A percentile compares a stretch with the other conserved stretches of the same genome.
These are phyloP conservation scores for Protomyces macrosporus DNA, from an alignment of 1,139 yeast genomes.

Conservation along the genomic window DNA sequence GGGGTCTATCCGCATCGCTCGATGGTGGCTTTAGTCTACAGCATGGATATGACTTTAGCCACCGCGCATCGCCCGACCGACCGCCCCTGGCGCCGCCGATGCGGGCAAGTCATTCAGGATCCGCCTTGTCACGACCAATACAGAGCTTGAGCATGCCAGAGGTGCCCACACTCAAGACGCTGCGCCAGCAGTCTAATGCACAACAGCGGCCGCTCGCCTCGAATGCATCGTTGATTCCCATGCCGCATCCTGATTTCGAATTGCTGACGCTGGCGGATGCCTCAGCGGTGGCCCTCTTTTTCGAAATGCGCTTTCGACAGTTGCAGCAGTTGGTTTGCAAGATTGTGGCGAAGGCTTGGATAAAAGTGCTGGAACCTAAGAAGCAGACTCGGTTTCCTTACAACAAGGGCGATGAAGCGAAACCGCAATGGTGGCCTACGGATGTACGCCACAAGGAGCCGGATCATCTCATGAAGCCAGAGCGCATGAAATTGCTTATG, in stretches of 20 bases:
- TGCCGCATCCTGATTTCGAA: conserved; percentile 20
- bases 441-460: conserved; percentile 62
- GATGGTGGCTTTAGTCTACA: background rate
- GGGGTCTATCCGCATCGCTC: background rate
- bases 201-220: conserved; percentile 2
- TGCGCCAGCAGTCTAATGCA: background rate
- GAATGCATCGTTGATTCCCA: background rate
- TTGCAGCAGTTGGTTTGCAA: conserved; percentile 58
- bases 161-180: background rate
- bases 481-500: conserved; percentile 50
- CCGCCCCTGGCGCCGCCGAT: background rate
- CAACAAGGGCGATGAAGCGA: conserved; percentile 46
- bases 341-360: conserved; percentile 61
- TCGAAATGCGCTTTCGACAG: conserved; percentile 31
- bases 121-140: background rate
- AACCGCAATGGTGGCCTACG: conserved; percentile 70
- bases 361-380: conserved; percentile 57
- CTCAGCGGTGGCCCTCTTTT: conserved; percentile 27
- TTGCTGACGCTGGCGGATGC: conserved; percentile 27
- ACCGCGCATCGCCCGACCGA: background rate
- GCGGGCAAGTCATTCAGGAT: background rate
- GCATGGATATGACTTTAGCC: background rate
- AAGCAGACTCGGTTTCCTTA: conserved; percentile 65
- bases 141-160: background rate
- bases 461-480: conserved; percentile 56